phyloP scores from a whole-genome alignment of 352 stramenopile species.

The Sclerospora graminicola region DNA sequence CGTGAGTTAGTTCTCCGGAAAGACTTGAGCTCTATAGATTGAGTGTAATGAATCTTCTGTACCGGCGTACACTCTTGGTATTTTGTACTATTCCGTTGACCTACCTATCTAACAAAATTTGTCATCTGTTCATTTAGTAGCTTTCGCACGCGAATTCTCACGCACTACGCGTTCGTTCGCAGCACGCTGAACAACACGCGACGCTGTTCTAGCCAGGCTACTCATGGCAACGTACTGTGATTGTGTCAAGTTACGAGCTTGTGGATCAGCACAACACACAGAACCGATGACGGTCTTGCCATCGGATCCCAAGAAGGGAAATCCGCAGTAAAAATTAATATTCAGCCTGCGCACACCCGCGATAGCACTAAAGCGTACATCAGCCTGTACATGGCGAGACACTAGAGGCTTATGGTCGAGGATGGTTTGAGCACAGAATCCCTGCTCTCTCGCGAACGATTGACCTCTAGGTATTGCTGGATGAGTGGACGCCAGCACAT shows the following conservation, averaged over 20 bases:
- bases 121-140: slow-evolving; percentile 8
- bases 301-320: slow-evolving; percentile 39
- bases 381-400: slow-evolving; percentile 44
- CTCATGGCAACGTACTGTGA: slow-evolving; percentile 49
- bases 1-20: slow-evolving; percentile 31
- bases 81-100: slow-evolving; percentile 1
- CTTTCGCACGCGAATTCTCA: slow-evolving; percentile 10
- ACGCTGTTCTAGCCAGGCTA: slow-evolving; percentile 41
- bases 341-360: slow-evolving; percentile 26
- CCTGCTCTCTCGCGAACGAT: slow-evolving; percentile 39
- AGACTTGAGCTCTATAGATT: slow-evolving; percentile 23
- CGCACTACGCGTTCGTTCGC: slow-evolving; percentile 13
- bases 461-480: slow-evolving; percentile 13
- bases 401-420: slow-evolving; percentile 49
- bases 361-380: slow-evolving; percentile 56
- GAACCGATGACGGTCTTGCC: slow-evolving; percentile 47
- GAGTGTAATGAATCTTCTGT: slow-evolving; percentile 8
- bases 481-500: slow-evolving; percentile 33
- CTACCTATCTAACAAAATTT: slow-evolving; percentile 2
- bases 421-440: slow-evolving; percentile 58
- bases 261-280: slow-evolving; percentile 45
- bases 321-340: slow-evolving; percentile 69
- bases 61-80: background rate
- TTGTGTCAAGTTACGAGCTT: slow-evolving; percentile 35
- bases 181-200: slow-evolving; percentile 28